These are phyloP conservation scores for Dalbergia oliveri DNA, from an alignment of 306 rosid species.

Conservation along the genomic window DNA sequence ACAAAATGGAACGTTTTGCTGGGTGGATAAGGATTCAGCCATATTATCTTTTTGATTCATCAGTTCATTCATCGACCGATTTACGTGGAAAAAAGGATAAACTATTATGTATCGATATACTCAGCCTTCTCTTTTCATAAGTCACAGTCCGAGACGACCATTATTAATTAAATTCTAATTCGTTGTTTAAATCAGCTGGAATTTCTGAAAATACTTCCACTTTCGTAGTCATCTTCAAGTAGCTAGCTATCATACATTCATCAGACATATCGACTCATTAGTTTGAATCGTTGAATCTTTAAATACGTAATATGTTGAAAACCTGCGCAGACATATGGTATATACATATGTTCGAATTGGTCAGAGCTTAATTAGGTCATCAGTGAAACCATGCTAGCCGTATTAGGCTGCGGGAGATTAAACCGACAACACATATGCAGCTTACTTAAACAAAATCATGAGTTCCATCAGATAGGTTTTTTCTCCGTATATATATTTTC, in stretches of 20 bases:
- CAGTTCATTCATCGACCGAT: neutral
- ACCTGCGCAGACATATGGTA: neutral
- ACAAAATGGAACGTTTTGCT: neutral
- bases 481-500: no score
- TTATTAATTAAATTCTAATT: neutral
- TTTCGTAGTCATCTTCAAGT: neutral
- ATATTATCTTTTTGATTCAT: no score
- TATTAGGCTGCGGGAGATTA: no score
- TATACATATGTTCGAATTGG: neutral
- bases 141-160: neutral
- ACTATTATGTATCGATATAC: neutral
- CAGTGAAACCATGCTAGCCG: no score
- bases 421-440: no score
- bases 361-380: neutral
- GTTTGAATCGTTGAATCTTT: conserved; percentile 1
- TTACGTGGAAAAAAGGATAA: no score
- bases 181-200: neutral
- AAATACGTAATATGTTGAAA: conserved; percentile 14
- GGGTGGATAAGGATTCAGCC: neutral
- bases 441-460: no score
- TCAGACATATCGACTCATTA: neutral
- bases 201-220: neutral
- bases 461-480: no score
- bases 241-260: neutral
- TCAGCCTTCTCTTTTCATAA: neutral